Conservation (phyloP, 1,284 basidiomycete species). For the Malassezia equina region DNA sequence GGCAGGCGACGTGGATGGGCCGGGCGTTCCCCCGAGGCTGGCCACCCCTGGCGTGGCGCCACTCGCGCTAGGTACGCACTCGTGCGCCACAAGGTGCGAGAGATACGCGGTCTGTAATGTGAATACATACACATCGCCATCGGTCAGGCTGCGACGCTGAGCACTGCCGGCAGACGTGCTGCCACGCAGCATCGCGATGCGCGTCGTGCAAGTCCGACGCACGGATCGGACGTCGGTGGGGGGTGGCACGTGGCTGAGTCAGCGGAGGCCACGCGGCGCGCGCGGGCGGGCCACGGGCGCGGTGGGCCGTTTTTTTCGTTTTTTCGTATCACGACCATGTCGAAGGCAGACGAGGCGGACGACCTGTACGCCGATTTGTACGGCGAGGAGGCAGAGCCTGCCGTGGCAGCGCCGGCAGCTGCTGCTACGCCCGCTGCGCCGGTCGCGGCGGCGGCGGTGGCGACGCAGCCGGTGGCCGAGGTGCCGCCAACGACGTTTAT, state of each 20-base stretch:
- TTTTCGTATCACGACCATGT: slow-evolving; percentile 6
- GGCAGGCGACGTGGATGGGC: slow-evolving; percentile 15
- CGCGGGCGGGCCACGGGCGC: neutral
- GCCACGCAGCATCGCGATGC: neutral
- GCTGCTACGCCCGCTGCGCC: slow-evolving; percentile 1
- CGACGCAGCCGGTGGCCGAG: neutral
- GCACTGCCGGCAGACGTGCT: slow-evolving; percentile 22
- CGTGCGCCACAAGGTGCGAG: slow-evolving; percentile 16
- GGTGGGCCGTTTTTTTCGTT: neutral
- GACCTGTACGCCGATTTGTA: slow-evolving; percentile 19
- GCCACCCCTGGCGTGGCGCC: slow-evolving; percentile 13
- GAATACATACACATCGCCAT: slow-evolving; percentile 44
- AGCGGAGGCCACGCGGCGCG: neutral
- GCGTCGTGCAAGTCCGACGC: neutral
- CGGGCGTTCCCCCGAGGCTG: neutral
- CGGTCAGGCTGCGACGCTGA: slow-evolving; percentile 26
- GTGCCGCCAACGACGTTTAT: slow-evolving; percentile 8
- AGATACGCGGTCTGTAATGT: slow-evolving; percentile 39
- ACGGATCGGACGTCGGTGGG: neutral
- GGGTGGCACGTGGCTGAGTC: neutral
- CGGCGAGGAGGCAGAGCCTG: slow-evolving; percentile 13
- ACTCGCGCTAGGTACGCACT: slow-evolving; percentile 4
- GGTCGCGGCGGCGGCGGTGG: slow-evolving; percentile 3
- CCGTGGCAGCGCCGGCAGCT: neutral
- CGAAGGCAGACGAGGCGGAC: slow-evolving; percentile 17